Conservation (phyloP, 208 protist genomes). For the Acanthamoeba culbertsoni region DNA sequence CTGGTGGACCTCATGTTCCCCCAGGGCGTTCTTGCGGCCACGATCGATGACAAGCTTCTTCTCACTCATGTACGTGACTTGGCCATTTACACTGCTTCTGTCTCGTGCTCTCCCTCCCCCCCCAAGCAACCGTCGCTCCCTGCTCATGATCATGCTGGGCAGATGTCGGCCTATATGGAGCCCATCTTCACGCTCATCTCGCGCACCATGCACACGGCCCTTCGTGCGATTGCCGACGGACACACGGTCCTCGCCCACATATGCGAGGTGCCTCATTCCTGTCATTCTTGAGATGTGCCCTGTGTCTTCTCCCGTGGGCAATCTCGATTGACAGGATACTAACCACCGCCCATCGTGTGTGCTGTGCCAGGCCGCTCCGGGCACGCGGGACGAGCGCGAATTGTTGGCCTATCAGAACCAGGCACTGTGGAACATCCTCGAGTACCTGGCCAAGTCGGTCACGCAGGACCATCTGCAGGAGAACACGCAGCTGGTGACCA, state of each 20-base stretch:
- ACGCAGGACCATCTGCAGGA: slow-evolving; percentile 1
- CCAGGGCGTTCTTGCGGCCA: neutral
- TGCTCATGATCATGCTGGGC: neutral
- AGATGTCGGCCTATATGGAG: slow-evolving; percentile 29
- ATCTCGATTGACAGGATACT: neutral
- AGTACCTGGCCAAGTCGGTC: neutral
- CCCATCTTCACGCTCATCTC: neutral
- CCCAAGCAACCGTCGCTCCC: neutral
- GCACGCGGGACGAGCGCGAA: neutral
- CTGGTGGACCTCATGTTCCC: slow-evolving; percentile 51
- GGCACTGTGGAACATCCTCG: slow-evolving; percentile 33
- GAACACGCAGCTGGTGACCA: slow-evolving; percentile 22
- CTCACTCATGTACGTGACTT: neutral
- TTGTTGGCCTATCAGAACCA: slow-evolving; percentile 35
- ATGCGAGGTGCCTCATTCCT: slow-evolving; percentile 35
- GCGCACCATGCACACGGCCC: slow-evolving; percentile 3
- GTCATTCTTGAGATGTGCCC: no score
- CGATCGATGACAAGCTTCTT: neutral
- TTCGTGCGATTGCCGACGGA: neutral
- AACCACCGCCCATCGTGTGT: neutral
- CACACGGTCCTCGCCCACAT: slow-evolving; percentile 1
- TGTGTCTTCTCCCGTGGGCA: no score
- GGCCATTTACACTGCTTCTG: neutral
- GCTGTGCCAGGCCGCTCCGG: neutral
- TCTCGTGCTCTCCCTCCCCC: neutral